Conservation (phyloP, 495 filamentous ascomycete species). For the Aspergillus haitiensis region DNA sequence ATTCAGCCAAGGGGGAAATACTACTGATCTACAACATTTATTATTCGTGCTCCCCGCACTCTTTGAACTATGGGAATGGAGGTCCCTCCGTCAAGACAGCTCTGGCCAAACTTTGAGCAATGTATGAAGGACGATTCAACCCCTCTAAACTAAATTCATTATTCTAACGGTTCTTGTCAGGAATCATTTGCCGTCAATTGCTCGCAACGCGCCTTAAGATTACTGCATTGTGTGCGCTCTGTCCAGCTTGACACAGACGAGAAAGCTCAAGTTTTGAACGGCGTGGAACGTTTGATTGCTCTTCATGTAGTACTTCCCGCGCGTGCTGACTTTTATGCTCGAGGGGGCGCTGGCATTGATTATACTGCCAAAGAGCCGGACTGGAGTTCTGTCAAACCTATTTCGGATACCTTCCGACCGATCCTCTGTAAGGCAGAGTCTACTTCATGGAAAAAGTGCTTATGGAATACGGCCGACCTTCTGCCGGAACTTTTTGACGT, state of each 20-base stretch:
- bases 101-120: constrained; percentile 43
- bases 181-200: constrained; percentile 43
- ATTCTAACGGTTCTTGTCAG: constrained; percentile 21
- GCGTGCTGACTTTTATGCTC: constrained; percentile 53
- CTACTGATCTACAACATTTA: constrained; percentile 44
- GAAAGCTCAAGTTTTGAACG: constrained; percentile 37
- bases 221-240: constrained; percentile 37
- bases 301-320: constrained; percentile 70
- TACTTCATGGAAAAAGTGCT: constrained; percentile 17
- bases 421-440: constrained; percentile 33
- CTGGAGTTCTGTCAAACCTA: constrained; percentile 47
- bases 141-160: neutral
- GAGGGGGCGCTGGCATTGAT: constrained; percentile 46
- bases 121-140: constrained; percentile 24
- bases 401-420: constrained; percentile 43
- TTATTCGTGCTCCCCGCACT: constrained; percentile 41
- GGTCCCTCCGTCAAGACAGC: constrained; percentile 42
- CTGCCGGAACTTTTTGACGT: constrained; percentile 54
- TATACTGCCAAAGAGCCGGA: constrained; percentile 47
- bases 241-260: constrained; percentile 43
- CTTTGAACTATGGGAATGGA: constrained; percentile 49
- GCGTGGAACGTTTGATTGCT: constrained; percentile 63
- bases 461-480: constrained; percentile 37
- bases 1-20: constrained; percentile 36
- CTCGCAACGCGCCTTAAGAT: constrained; percentile 41